phyloP scores from a whole-genome alignment of 176 grass and related monocot species.

The Oryza coarctata region DNA sequence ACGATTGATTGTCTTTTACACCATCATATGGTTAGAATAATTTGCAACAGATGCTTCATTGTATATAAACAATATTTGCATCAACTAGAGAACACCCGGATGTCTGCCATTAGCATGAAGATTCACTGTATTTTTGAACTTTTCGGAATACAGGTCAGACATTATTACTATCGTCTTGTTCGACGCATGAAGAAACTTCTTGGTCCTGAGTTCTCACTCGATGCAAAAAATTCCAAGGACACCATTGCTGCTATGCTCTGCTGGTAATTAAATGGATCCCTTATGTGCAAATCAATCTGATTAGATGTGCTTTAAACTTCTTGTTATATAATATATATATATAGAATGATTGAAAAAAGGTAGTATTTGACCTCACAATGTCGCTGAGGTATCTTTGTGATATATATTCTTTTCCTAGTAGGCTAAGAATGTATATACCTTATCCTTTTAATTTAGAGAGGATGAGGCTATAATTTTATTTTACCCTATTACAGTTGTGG shows the following conservation, averaged over 20 bases:
- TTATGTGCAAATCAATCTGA: constrained; percentile 20
- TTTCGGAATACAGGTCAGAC: constrained; percentile 72
- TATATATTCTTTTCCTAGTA: background rate
- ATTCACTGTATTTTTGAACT: constrained; percentile 17
- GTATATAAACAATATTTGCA: constrained; percentile 18
- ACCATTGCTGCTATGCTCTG: constrained; percentile 98
- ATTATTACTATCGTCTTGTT: constrained; percentile 99
- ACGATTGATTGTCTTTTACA: constrained; percentile 26
- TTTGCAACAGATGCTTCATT: background rate
- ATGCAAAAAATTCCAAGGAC: constrained; percentile 98
- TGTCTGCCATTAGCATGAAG: background rate
- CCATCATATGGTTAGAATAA: constrained; percentile 8
- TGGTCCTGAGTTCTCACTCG: constrained; percentile 85
- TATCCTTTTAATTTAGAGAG: constrained; percentile 20
- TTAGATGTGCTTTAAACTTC: background rate
- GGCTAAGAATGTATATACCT: background rate
- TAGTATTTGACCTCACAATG: constrained; percentile 23
- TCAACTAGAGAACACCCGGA: background rate
- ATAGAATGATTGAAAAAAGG: background rate
- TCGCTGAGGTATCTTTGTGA: background rate
- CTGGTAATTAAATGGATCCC: constrained; percentile 66
- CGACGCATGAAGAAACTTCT: constrained; percentile 96
- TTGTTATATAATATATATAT: constrained; percentile 24
- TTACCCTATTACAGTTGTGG: background rate
- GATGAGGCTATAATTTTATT: background rate